Evolutionary conservation across 139 green algal genomes (phyloP).

Genomic region (Volvox africanus): DNA sequence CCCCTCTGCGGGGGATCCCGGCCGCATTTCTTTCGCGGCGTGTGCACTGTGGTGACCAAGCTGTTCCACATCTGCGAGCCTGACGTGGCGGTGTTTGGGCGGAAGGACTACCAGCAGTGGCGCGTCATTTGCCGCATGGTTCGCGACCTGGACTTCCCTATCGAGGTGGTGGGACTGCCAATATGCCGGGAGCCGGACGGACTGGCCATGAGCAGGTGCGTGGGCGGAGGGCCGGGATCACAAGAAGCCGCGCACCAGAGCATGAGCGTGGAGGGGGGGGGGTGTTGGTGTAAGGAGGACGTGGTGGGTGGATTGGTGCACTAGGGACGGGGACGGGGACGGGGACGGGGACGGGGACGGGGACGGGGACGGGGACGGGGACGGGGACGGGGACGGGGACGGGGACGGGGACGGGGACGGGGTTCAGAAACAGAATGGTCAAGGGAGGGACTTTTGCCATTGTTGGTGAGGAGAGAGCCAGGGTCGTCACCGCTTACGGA

Average conservation of each 20-base stretch:
- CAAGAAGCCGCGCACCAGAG: too few species aligned
- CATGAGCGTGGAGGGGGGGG: not conserved
- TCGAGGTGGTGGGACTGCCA: constrained; percentile 90
- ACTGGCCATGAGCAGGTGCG: constrained; percentile 94
- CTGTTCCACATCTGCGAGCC: constrained; percentile 98
- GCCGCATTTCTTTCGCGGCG: constrained; percentile 97
- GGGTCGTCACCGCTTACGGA: too few species aligned
- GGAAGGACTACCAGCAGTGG: constrained; percentile 98
- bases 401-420: too few species aligned
- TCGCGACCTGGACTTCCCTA: constrained; percentile 91
- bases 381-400: too few species aligned
- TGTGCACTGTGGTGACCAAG: constrained; percentile 96
- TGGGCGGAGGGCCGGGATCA: not conserved
- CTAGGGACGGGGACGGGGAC: too few species aligned
- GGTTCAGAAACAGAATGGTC: too few species aligned
- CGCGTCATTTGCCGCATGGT: constrained; percentile 91
- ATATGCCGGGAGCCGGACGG: constrained; percentile 92
- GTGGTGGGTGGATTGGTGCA: not conserved
- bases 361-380: too few species aligned
- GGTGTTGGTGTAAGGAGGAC: not conserved
- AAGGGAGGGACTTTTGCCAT: too few species aligned
- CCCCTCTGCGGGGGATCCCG: constrained; percentile 87
- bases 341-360: too few species aligned
- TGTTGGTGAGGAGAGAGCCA: too few species aligned
- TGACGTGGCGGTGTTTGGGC: constrained; percentile 96